A percentile compares a stretch with the other conserved stretches of the same genome.
These are phyloP conservation scores for Xerocomus minutiporus DNA, from an alignment of 1,284 basidiomycete genomes.

Conservation along the genomic window DNA sequence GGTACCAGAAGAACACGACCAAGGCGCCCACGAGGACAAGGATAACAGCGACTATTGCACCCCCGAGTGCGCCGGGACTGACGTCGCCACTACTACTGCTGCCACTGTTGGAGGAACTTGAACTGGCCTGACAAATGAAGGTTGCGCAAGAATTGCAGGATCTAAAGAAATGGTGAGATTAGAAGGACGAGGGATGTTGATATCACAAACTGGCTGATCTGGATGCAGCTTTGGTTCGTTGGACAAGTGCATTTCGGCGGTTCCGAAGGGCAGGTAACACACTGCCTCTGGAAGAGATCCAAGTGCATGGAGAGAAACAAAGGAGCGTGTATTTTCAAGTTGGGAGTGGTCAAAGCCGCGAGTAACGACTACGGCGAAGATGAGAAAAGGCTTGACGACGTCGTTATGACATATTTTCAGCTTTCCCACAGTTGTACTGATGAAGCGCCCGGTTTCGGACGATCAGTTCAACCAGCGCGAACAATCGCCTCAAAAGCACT, in stretches of 20 bases:
- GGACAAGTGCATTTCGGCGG: constrained; percentile 51
- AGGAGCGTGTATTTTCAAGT: constrained; percentile 31
- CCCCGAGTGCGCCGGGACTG: constrained; percentile 68
- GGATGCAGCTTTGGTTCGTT: constrained; percentile 51
- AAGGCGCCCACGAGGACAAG: constrained; percentile 52
- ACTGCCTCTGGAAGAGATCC: constrained; percentile 44
- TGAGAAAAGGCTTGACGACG: background rate
- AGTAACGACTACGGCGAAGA: background rate
- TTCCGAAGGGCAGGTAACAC: constrained; percentile 40
- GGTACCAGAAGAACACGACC: constrained; percentile 58
- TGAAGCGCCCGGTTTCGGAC: too few relatives aligned
- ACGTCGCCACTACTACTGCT: constrained; percentile 37
- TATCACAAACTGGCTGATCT: constrained; percentile 50
- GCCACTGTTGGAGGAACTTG: constrained; percentile 8
- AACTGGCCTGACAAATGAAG: constrained; percentile 30
- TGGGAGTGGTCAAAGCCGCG: constrained; percentile 5
- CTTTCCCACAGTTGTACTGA: background rate
- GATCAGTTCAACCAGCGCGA: too few relatives aligned
- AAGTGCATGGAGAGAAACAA: constrained; percentile 45
- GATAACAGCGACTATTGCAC: constrained; percentile 61
- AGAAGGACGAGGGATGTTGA: constrained; percentile 1
- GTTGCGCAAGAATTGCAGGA: constrained; percentile 51
- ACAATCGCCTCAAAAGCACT: too few relatives aligned
- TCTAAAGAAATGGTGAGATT: constrained; percentile 37
- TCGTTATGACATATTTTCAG: background rate